Percentiles rank a stretch among this genome's conserved stretches.
phyloP scores from a whole-genome alignment of 2,329 filamentous ascomycete genomes.

The Botrytis paeoniae region DNA sequence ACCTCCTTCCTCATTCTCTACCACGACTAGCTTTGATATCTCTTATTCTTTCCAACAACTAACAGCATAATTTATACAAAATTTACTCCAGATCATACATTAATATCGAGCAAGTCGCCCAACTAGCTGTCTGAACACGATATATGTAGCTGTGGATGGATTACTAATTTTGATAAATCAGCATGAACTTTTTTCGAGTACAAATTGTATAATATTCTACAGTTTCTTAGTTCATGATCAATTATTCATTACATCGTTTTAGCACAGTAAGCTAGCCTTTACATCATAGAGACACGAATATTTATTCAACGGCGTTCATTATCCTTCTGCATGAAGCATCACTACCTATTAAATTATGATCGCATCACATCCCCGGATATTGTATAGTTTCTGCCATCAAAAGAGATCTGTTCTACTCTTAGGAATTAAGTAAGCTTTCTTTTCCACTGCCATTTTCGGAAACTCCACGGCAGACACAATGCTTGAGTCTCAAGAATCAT shows the following conservation, averaged over 20 bases:
- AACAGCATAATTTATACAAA: neutral
- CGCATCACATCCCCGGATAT: accelerated
- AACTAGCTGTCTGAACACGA: neutral
- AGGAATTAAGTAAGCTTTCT: neutral
- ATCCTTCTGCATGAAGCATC: neutral
- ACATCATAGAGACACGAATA: neutral
- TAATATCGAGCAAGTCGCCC: neutral
- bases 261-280: neutral
- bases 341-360: accelerated
- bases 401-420: neutral
- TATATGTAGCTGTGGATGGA: neutral
- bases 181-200: neutral
- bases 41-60: neutral
- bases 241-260: neutral
- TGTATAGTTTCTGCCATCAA: accelerated
- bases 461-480: neutral
- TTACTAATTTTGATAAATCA: neutral
- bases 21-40: neutral
- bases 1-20: neutral
- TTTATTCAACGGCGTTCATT: neutral
- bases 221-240: neutral
- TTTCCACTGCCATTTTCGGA: neutral
- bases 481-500: neutral
- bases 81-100: neutral
- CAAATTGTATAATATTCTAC: neutral